Evolutionary conservation across 306 rosid species (phyloP), one percentile per base, ranked within the genome.

Genomic region (Delonix regia): DNA sequence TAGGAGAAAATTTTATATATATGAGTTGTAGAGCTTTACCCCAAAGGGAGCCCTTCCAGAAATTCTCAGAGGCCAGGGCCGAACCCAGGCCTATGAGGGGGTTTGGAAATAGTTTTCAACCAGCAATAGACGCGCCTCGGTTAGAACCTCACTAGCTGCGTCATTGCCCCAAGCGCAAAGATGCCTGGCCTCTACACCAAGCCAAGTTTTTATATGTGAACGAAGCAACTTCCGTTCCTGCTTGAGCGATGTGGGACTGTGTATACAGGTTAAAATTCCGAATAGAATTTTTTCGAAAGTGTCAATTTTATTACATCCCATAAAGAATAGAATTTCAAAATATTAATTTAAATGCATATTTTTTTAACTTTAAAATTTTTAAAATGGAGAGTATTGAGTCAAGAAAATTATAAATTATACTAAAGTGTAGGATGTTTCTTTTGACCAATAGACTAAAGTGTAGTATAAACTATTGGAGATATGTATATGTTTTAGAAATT

Each of bases 101-200:
- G 73, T 42, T 68, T 68, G 73, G 73, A 68, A 68, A 68, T 68
- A 68, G 73, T 68, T 68, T 68, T 68, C 73, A 68, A 68, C 73
- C 73, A 68, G 73, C 73, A 68, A 68, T 42, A 5, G 73, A 68
- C 39, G 73, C 73, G 73, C 56, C 53, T 68, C 73, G 38, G 73
- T 68, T 68, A 68, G 73, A 68, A 42, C 73, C 55, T 68, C 73
- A 68, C 52, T 42, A 24, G 56, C 73, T 42, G 56, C 73, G 73
- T 68, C 56, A 68, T 68, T 68, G 73, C 73, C 73, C 73, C 73
- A 68, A 68, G 73, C 56, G 73, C 73, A 68, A 68, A 42, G 73
- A 68, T 68, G 3, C 56, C n/a, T n/a, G n/a, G n/a, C n/a, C n/a
- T 10, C 4, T 0, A 0, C 0, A 2, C 25, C 30, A 65, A 39